Evolutionary conservation across 352 stramenopile genomes (phyloP).

Genomic region (Phytopythium kandeliae): DNA sequence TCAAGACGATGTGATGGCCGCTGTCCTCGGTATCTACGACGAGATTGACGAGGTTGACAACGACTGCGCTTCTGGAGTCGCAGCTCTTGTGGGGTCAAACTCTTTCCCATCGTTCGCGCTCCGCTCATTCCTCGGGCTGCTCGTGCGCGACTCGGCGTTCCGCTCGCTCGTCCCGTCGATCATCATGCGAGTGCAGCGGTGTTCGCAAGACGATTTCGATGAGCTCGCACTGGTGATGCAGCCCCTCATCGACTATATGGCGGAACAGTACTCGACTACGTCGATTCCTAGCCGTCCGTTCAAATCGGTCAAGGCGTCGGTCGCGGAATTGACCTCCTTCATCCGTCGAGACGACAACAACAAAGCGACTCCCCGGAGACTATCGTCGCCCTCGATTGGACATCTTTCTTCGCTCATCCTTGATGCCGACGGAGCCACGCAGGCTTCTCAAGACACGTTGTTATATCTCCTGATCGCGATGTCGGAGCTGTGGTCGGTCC

Average conservation of each 20-base stretch:
- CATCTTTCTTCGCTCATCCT: neutral
- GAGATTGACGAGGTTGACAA: conserved; percentile 21
- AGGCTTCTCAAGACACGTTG: conserved; percentile 4
- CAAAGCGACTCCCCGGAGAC: neutral
- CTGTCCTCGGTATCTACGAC: conserved; percentile 24
- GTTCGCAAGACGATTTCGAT: conserved; percentile 22
- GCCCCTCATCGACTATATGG: conserved; percentile 8
- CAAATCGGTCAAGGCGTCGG: neutral
- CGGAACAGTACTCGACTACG: neutral
- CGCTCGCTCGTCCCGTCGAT: conserved; percentile 26
- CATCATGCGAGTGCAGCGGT: conserved; percentile 25
- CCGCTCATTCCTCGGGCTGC: conserved; percentile 24
- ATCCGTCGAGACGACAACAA: neutral
- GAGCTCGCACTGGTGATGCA: conserved; percentile 21
- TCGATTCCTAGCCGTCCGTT: neutral
- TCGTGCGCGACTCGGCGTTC: conserved; percentile 21
- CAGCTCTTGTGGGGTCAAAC: conserved; percentile 1
- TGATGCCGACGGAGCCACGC: neutral
- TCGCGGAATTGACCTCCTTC: neutral
- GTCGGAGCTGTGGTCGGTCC: conserved; percentile 18
- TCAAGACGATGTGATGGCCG: conserved; percentile 14
- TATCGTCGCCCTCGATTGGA: neutral
- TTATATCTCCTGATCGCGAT: conserved; percentile 21
- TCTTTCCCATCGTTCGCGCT: conserved; percentile 14
- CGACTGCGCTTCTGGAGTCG: conserved; percentile 12